These are phyloP conservation scores for Fistulinella staudtii DNA, from an alignment of 1,284 basidiomycete genomes.

Conservation along the genomic window DNA sequence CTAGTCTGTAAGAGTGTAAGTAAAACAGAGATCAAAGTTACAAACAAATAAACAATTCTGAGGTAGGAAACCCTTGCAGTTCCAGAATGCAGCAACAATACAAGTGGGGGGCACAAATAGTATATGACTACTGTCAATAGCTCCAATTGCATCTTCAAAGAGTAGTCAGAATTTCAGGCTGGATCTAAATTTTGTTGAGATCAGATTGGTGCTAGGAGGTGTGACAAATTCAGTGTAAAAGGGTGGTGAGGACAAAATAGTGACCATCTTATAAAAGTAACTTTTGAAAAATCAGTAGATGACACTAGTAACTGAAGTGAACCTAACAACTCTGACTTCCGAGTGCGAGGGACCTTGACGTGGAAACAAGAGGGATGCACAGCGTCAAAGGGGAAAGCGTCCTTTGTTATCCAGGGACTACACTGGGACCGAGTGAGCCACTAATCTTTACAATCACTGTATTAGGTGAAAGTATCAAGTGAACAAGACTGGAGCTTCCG, in stretches of 20 bases:
- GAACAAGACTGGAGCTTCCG: too few relatives aligned
- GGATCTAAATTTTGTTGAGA: not conserved
- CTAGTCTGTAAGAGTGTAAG: slow-evolving; percentile 2
- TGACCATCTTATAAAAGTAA: slow-evolving; percentile 3
- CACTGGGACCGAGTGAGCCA: too few relatives aligned
- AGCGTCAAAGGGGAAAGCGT: too few relatives aligned
- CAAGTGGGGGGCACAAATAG: not conserved
- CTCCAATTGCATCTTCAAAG: not conserved
- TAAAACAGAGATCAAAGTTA: slow-evolving; percentile 8
- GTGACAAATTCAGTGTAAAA: not conserved
- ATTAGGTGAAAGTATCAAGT: too few relatives aligned
- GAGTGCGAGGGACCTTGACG: too few relatives aligned
- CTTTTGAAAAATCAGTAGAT: not conserved
- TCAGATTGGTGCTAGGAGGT: not conserved
- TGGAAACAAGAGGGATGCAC: too few relatives aligned
- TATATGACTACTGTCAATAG: slow-evolving; percentile 10
- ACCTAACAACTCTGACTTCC: too few relatives aligned
- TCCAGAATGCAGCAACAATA: not conserved
- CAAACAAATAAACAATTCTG: slow-evolving; percentile 12
- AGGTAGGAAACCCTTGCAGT: slow-evolving; percentile 13
- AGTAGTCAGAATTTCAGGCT: slow-evolving; percentile 1
- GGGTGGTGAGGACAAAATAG: not conserved
- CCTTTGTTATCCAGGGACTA: too few relatives aligned
- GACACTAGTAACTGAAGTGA: too few relatives aligned
- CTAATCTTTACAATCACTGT: too few relatives aligned